These are phyloP conservation scores for Gracilaria caudata DNA, from an alignment of 23 red algal genomes.

Conservation along the genomic window DNA sequence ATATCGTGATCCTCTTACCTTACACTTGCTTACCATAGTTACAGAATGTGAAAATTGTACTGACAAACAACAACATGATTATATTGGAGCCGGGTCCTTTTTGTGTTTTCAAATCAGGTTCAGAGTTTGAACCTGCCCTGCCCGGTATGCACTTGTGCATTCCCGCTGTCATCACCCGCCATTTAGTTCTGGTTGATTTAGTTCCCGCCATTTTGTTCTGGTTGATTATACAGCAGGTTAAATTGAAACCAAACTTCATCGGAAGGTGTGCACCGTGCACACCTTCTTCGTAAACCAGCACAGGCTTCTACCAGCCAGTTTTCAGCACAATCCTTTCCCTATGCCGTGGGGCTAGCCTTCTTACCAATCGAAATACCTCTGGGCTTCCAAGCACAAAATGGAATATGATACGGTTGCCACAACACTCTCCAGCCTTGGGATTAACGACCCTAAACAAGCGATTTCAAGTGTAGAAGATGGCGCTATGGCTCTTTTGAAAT, in stretches of 20 bases:
- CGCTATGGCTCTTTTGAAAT: slow-evolving; percentile 11
- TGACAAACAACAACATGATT: no score
- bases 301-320: not conserved
- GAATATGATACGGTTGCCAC: slow-evolving; percentile 21
- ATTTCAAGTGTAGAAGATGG: slow-evolving; percentile 60
- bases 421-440: slow-evolving; percentile 24
- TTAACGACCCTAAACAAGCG: slow-evolving; percentile 22
- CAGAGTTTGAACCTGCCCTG: no score
- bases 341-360: not conserved
- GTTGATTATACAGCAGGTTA: no score
- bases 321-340: not conserved
- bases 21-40: no score
- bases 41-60: no score
- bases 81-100: no score
- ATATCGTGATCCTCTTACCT: no score
- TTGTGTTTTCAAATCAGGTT: no score
- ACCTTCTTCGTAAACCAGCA: not conserved
- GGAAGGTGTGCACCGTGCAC: not conserved
- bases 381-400: slow-evolving; percentile 9
- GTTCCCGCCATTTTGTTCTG: no score
- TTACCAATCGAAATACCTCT: not conserved
- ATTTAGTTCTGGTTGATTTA: no score
- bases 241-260: not conserved
- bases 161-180: no score
- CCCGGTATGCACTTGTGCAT: no score